These are phyloP conservation scores for Butyriboletus appendiculatus DNA, from an alignment of 1,284 basidiomycete genomes.

Conservation along the genomic window DNA sequence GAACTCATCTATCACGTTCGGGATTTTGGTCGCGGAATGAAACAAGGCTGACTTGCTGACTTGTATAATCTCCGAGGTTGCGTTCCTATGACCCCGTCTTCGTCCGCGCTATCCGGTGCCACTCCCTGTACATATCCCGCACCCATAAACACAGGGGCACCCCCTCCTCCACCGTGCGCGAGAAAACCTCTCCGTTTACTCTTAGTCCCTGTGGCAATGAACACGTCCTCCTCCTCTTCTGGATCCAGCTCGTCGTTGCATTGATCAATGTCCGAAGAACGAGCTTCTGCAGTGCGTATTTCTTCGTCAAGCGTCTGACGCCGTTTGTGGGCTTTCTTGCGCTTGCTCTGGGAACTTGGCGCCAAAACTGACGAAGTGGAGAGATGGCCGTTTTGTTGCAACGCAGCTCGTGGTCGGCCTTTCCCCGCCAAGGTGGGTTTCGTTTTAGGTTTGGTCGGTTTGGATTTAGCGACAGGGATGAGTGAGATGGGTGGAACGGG, in stretches of 20 bases:
- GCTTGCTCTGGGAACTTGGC: slow-evolving; percentile 24
- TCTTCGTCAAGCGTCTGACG: slow-evolving; percentile 67
- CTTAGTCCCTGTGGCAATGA: slow-evolving; percentile 53
- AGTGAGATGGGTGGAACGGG: slow-evolving; percentile 28
- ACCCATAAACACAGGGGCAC: slow-evolving; percentile 66
- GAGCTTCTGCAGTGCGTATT: slow-evolving; percentile 47
- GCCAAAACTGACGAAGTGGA: slow-evolving; percentile 5
- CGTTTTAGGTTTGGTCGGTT: slow-evolving; percentile 15
- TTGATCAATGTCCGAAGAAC: slow-evolving; percentile 33
- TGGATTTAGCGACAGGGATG: slow-evolving; percentile 22
- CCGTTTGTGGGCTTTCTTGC: slow-evolving; percentile 29
- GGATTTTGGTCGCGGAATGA: slow-evolving; percentile 30
- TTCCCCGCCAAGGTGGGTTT: slow-evolving; percentile 21
- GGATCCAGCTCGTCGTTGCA: slow-evolving; percentile 36
- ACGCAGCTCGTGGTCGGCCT: slow-evolving; percentile 13
- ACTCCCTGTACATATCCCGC: slow-evolving; percentile 60
- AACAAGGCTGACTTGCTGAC: slow-evolving; percentile 16
- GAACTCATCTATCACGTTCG: slow-evolving; percentile 12
- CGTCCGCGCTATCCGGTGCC: slow-evolving; percentile 28
- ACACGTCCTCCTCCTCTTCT: slow-evolving; percentile 48
- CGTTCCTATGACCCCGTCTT: neutral
- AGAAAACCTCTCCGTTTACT: slow-evolving; percentile 59
- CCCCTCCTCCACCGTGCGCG: slow-evolving; percentile 72
- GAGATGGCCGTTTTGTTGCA: neutral
- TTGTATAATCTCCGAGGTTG: slow-evolving; percentile 11